A percentile compares a stretch with the other conserved stretches of the same genome.
phyloP scores from a whole-genome alignment of 2,329 filamentous ascomycete species.

The Alternaria dauci region DNA sequence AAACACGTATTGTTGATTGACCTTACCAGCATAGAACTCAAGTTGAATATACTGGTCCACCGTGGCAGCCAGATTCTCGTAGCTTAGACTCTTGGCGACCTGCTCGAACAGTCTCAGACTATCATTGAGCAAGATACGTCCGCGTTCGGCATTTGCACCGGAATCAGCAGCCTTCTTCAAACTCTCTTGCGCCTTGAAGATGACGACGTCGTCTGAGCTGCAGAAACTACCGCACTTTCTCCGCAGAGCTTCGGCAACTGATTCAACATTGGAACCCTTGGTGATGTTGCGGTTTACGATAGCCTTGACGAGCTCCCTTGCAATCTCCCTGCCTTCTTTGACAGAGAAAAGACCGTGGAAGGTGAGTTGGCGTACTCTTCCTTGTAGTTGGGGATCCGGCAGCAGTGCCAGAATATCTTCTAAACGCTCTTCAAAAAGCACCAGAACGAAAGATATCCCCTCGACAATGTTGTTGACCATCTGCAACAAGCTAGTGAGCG shows the following conservation, averaged over 20 bases:
- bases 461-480: conserved; percentile 92
- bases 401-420: conserved; percentile 85
- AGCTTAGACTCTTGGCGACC: conserved; percentile 82
- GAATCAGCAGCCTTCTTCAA: conserved; percentile 87
- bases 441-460: conserved; percentile 93
- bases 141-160: conserved; percentile 75
- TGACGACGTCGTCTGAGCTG: conserved; percentile 94
- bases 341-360: conserved; percentile 89
- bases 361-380: conserved; percentile 77
- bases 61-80: conserved; percentile 79
- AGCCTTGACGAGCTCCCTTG: conserved; percentile 93
- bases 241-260: conserved; percentile 91
- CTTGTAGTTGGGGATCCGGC: conserved; percentile 69
- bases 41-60: conserved; percentile 81
- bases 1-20: neutral
- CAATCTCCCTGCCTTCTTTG: conserved; percentile 81
- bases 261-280: conserved; percentile 96
- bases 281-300: conserved; percentile 98
- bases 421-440: conserved; percentile 92
- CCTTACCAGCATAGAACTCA: conserved; percentile 80
- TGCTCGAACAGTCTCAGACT: conserved; percentile 88
- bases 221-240: conserved; percentile 96
- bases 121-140: conserved; percentile 83
- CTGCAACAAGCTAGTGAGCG: conserved; percentile 83
- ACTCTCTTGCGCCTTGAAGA: conserved; percentile 98